Conservation (phyloP, 2,329 filamentous ascomycete genomes). For the Colletotrichum sp. region DNA sequence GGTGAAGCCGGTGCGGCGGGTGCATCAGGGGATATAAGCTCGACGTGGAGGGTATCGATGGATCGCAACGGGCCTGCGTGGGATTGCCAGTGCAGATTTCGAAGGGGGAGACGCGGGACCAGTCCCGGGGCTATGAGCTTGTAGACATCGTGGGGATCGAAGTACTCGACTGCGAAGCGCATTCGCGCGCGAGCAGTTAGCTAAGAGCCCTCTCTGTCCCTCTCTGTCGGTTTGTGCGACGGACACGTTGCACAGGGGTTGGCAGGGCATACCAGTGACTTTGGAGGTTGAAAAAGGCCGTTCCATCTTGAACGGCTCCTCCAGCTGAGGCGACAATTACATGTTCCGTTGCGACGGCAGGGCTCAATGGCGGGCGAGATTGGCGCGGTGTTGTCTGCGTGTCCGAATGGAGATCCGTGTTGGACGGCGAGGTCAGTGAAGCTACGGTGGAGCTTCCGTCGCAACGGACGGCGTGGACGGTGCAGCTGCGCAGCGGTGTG, state of each 20-base stretch:
- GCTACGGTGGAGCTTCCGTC: slow-evolving; percentile 1
- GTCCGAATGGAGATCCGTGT: background rate
- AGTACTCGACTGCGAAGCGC: slow-evolving; percentile 79
- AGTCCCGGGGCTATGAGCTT: slow-evolving; percentile 80
- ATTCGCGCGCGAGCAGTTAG: background rate
- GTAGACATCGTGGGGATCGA: slow-evolving; percentile 90
- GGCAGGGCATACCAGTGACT: slow-evolving; percentile 66
- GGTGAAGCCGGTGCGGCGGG: slow-evolving; percentile 37
- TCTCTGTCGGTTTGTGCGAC: background rate
- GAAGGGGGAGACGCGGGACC: slow-evolving; percentile 79
- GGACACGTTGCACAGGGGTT: background rate
- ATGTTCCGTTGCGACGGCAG: background rate
- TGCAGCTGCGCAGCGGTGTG: background rate
- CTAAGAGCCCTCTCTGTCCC: background rate
- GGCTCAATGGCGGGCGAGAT: background rate
- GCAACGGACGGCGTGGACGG: background rate
- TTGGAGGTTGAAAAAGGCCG: slow-evolving; percentile 75
- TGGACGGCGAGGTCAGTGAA: background rate
- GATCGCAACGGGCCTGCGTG: slow-evolving; percentile 89
- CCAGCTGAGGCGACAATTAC: slow-evolving; percentile 7
- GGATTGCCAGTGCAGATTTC: slow-evolving; percentile 96
- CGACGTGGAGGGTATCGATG: slow-evolving; percentile 90
- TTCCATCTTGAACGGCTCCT: slow-evolving; percentile 58
- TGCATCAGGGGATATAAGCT: slow-evolving; percentile 72
- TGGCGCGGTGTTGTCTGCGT: background rate